Conservation (phyloP, 1,139 yeast species). For the Yamadazyma triangularis region DNA sequence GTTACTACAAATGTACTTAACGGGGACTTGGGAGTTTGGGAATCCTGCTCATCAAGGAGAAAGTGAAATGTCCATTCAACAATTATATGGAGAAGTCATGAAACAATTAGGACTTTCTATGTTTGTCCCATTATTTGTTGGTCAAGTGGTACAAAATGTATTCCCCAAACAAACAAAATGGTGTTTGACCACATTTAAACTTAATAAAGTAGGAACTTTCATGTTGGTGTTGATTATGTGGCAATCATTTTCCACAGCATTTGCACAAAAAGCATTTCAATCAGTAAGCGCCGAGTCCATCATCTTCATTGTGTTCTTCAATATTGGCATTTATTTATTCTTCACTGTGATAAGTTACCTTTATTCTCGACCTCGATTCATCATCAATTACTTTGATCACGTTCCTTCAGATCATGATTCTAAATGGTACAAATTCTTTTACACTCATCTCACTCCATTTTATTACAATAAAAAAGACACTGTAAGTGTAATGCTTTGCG, state of each 20-base stretch:
- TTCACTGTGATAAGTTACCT: constrained; percentile 61
- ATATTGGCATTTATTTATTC: constrained; percentile 69
- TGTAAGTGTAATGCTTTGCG: constrained; percentile 77
- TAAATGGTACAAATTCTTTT: constrained; percentile 32
- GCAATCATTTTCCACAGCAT: constrained; percentile 85
- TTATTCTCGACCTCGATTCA: constrained; percentile 58
- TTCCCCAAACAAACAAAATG: constrained; percentile 62
- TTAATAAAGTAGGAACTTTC: constrained; percentile 70
- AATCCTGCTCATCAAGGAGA: constrained; percentile 63
- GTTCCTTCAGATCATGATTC: constrained; percentile 46
- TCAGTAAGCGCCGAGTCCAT: constrained; percentile 65
- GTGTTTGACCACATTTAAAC: constrained; percentile 52
- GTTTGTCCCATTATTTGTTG: constrained; percentile 82
- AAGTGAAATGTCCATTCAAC: constrained; percentile 39
- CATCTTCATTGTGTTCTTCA: constrained; percentile 74
- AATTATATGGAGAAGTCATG: constrained; percentile 73
- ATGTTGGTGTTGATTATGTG: constrained; percentile 78
- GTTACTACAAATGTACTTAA: constrained; percentile 63
- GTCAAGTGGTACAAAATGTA: constrained; percentile 72
- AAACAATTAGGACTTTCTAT: constrained; percentile 81
- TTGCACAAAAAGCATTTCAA: constrained; percentile 73
- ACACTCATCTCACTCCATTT: constrained; percentile 54
- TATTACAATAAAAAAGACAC: constrained; percentile 70
- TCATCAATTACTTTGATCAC: constrained; percentile 37
- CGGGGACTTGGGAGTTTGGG: constrained; percentile 68